Conservation (phyloP, 257 asterid genomes). For the Handroanthus guayacan region DNA sequence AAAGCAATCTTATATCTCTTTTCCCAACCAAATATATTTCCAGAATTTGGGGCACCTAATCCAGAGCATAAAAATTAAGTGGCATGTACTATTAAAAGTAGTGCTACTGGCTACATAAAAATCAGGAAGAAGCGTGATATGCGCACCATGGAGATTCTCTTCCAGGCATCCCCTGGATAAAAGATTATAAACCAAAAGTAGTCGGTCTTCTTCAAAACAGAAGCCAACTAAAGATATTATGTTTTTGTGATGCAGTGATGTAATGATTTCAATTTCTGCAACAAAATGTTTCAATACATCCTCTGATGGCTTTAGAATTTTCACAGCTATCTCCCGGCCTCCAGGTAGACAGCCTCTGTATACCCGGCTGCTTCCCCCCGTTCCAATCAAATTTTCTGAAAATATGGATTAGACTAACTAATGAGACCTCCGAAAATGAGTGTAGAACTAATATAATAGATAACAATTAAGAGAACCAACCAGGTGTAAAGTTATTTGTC, state of each 20-base stretch:
- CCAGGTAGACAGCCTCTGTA: slow-evolving; percentile 72
- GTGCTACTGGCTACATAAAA: slow-evolving; percentile 12
- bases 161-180: slow-evolving; percentile 85
- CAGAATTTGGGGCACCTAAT: slow-evolving; percentile 54
- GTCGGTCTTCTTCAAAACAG: slow-evolving; percentile 59
- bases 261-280: slow-evolving; percentile 74
- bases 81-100: slow-evolving; percentile 6
- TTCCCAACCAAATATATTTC: slow-evolving; percentile 62
- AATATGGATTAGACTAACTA: slow-evolving; percentile 16
- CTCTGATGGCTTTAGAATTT: slow-evolving; percentile 68
- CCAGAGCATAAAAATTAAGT: slow-evolving; percentile 26
- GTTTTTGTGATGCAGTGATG: slow-evolving; percentile 66
- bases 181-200: slow-evolving; percentile 81
- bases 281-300: slow-evolving; percentile 66
- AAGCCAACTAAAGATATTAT: slow-evolving; percentile 75
- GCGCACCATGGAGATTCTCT: slow-evolving; percentile 73
- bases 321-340: slow-evolving; percentile 75
- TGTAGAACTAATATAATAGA: slow-evolving; percentile 3
- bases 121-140: slow-evolving; percentile 29
- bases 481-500: slow-evolving; percentile 63
- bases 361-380: slow-evolving; percentile 84
- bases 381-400: slow-evolving; percentile 78
- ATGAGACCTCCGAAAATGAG: slow-evolving; percentile 30
- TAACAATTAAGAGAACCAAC: slow-evolving; percentile 50
- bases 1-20: slow-evolving; percentile 79